Percentiles rank a stretch among this genome's conserved stretches.
These are phyloP conservation scores for Leishmania tropica DNA, from an alignment of 208 protist species.

Conservation along the genomic window DNA sequence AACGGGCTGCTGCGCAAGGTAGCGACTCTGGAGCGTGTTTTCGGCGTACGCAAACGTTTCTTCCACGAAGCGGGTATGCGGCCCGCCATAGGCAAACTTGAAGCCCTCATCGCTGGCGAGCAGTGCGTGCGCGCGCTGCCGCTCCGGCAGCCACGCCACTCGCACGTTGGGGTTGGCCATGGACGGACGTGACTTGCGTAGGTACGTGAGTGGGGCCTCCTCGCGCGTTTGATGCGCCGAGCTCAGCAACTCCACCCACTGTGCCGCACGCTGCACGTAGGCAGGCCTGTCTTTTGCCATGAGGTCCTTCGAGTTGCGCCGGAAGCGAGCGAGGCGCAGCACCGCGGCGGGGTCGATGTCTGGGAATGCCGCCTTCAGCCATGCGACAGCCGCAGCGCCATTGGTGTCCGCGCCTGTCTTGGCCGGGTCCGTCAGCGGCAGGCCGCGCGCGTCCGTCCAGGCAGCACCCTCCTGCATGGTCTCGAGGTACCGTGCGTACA, in stretches of 20 bases:
- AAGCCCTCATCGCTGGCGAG: slow-evolving; percentile 80
- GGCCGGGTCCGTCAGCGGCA: slow-evolving; percentile 25
- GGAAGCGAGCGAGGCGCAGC: slow-evolving; percentile 80
- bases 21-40: slow-evolving; percentile 71
- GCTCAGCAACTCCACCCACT: slow-evolving; percentile 84
- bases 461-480: slow-evolving; percentile 26
- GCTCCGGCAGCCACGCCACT: slow-evolving; percentile 75
- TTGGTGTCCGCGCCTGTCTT: slow-evolving; percentile 12
- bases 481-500: slow-evolving; percentile 55
- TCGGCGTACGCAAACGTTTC: slow-evolving; percentile 77
- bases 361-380: slow-evolving; percentile 62
- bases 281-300: slow-evolving; percentile 69
- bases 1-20: slow-evolving; percentile 70
- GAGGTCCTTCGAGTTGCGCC: slow-evolving; percentile 52
- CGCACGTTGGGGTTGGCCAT: slow-evolving; percentile 79
- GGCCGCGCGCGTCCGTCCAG: slow-evolving; percentile 16
- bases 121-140: slow-evolving; percentile 44
- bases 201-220: slow-evolving; percentile 80
- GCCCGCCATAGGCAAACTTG: slow-evolving; percentile 54
- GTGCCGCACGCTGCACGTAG: slow-evolving; percentile 67
- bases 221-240: slow-evolving; percentile 45
- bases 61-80: slow-evolving; percentile 65
- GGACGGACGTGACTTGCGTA: slow-evolving; percentile 78
- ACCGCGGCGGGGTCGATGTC: slow-evolving; percentile 70
- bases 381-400: slow-evolving; percentile 40